phyloP scores from a whole-genome alignment of 148 eudicot species.

The Drosera capensis region DNA sequence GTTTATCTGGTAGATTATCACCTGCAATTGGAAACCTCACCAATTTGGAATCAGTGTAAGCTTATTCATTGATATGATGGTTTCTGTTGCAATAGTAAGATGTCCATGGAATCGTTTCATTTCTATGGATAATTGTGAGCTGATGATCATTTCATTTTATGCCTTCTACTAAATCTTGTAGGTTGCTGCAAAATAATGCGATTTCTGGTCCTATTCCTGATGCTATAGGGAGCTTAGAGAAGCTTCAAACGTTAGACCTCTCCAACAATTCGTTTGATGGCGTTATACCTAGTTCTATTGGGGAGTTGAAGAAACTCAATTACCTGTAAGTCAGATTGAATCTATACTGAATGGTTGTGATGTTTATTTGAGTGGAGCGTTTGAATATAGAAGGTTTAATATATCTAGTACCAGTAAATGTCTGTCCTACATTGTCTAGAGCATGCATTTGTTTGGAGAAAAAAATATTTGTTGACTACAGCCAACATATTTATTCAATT shows the following conservation, averaged over 20 bases:
- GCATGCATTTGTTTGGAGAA: no score
- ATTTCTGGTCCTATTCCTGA: slow-evolving; percentile 62
- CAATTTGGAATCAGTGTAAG: slow-evolving; percentile 74
- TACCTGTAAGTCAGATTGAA: slow-evolving; percentile 51
- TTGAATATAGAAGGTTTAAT: not conserved
- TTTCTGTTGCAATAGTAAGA: not conserved
- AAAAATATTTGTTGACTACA: no score
- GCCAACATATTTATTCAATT: no score
- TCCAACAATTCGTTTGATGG: slow-evolving; percentile 53
- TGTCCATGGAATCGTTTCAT: not conserved
- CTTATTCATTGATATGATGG: not conserved
- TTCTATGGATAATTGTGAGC: not conserved
- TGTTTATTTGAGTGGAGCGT: no score
- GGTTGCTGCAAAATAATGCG: slow-evolving; percentile 72
- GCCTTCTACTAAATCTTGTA: slow-evolving; percentile 9
- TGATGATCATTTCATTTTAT: not conserved
- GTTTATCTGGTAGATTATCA: slow-evolving; percentile 67
- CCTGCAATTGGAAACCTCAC: slow-evolving; percentile 71
- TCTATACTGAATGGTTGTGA: not conserved
- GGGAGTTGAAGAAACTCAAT: slow-evolving; percentile 46
- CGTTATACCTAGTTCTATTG: slow-evolving; percentile 56
- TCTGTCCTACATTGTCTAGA: no score
- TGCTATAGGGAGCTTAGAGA: slow-evolving; percentile 51
- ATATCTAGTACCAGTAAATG: no score
- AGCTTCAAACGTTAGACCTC: slow-evolving; percentile 81